A percentile compares a stretch with the other conserved stretches of the same genome.
Conservation (phyloP, 2,329 filamentous ascomycete genomes). For the Mariannaea elegans region DNA sequence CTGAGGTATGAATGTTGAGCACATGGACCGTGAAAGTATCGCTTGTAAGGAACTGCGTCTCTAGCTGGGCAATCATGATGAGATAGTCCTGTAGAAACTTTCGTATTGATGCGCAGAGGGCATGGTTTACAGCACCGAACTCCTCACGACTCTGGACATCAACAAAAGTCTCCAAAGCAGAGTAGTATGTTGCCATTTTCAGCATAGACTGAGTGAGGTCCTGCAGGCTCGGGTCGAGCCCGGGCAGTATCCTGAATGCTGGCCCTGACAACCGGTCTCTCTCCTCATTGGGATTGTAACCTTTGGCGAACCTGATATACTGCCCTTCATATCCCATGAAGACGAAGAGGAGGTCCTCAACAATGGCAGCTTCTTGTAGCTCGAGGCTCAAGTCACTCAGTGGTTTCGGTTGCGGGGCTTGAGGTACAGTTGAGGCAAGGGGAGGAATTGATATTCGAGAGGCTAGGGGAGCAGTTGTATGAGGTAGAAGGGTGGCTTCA, state of each 20-base stretch:
- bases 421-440: slow-evolving; percentile 77
- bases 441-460: slow-evolving; percentile 71
- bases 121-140: slow-evolving; percentile 94
- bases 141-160: slow-evolving; percentile 94
- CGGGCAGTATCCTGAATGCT: slow-evolving; percentile 78
- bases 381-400: slow-evolving; percentile 79
- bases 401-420: slow-evolving; percentile 74
- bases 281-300: slow-evolving; percentile 85
- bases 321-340: slow-evolving; percentile 99
- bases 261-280: slow-evolving; percentile 88
- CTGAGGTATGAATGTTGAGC: slow-evolving; percentile 89
- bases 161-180: slow-evolving; percentile 89
- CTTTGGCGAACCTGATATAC: slow-evolving; percentile 86
- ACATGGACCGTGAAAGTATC: slow-evolving; percentile 91
- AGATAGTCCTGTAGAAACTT: slow-evolving; percentile 94
- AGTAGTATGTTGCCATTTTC: slow-evolving; percentile 93
- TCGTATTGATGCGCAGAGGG: slow-evolving; percentile 92
- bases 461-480: slow-evolving; percentile 77
- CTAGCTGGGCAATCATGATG: slow-evolving; percentile 89
- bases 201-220: slow-evolving; percentile 90
- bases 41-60: slow-evolving; percentile 91
- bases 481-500: slow-evolving; percentile 75
- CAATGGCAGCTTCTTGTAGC: slow-evolving; percentile 83
- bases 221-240: slow-evolving; percentile 88
- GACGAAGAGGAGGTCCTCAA: slow-evolving; percentile 92